These are phyloP conservation scores for Penicillium cosmopolitanum DNA, from an alignment of 495 filamentous ascomycete species.

Conservation along the genomic window DNA sequence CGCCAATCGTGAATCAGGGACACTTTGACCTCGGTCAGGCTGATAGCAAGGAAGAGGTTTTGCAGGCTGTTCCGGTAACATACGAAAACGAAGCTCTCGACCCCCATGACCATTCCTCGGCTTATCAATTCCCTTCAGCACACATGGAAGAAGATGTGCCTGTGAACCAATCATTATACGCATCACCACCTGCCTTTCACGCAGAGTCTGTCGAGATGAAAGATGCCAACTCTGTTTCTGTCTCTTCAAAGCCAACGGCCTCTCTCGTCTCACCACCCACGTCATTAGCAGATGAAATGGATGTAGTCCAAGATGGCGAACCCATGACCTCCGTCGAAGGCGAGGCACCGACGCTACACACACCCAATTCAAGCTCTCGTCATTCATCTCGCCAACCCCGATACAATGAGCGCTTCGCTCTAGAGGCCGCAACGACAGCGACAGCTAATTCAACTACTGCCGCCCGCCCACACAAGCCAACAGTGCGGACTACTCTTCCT, in stretches of 20 bases:
- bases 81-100: constrained; percentile 19
- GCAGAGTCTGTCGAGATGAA: constrained; percentile 38
- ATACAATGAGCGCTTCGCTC: constrained; percentile 47
- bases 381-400: constrained; percentile 56
- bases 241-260: constrained; percentile 41
- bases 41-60: constrained; percentile 15
- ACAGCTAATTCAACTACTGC: neutral
- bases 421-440: constrained; percentile 28
- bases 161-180: constrained; percentile 37
- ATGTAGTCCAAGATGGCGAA: constrained; percentile 41
- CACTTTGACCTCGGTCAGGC: constrained; percentile 21
- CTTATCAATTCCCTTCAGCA: constrained; percentile 12
- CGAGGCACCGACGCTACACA: constrained; percentile 41
- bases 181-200: constrained; percentile 44
- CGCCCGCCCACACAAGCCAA: constrained; percentile 33
- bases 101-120: constrained; percentile 1
- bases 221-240: constrained; percentile 34
- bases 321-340: constrained; percentile 38
- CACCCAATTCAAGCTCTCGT: constrained; percentile 52
- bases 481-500: constrained; percentile 24
- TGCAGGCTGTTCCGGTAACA: constrained; percentile 15
- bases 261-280: constrained; percentile 57
- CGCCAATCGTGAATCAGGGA: constrained; percentile 30
- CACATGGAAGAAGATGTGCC: constrained; percentile 24
- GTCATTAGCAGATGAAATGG: constrained; percentile 53